These are phyloP conservation scores for Beta corolliflora DNA, from an alignment of 179 eudicot species.

Conservation along the genomic window DNA sequence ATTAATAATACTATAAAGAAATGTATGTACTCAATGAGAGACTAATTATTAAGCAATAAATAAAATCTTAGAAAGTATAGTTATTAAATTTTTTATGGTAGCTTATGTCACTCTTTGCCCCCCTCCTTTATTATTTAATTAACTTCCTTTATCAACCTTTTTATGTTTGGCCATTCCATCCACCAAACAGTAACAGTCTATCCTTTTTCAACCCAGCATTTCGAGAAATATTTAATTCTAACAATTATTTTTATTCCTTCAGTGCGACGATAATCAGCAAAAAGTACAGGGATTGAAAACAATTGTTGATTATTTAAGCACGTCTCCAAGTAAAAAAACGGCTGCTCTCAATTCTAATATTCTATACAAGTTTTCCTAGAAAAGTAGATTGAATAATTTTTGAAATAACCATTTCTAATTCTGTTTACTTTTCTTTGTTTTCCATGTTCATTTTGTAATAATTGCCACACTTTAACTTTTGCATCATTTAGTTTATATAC, in stretches of 20 bases:
- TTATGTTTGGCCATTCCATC: conserved; percentile 26
- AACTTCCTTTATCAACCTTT: neutral
- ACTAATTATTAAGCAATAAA: neutral
- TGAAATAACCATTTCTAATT: neutral
- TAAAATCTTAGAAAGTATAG: neutral
- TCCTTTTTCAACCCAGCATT: neutral
- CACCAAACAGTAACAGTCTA: conserved; percentile 9
- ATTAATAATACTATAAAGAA: too few species aligned
- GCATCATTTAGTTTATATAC: too few species aligned
- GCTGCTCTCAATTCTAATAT: neutral
- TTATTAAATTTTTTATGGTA: neutral
- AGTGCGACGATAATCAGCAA: conserved; percentile 34
- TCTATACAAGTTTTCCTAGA: neutral
- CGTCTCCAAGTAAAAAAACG: neutral
- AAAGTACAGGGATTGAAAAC: conserved; percentile 20
- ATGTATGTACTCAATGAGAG: neutral
- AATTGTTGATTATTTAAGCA: conserved; percentile 11
- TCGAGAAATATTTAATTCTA: neutral
- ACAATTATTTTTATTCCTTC: neutral
- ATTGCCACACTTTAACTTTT: too few species aligned
- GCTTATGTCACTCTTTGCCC: conserved; percentile 10
- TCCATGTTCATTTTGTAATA: too few species aligned
- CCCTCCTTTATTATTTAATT: neutral
- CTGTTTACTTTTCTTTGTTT: neutral
- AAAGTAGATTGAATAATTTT: conserved; percentile 20